Percentiles rank a stretch among this genome's conserved stretches.
phyloP scores from a whole-genome alignment of 345 rosid genomes.

The Punica granatum region DNA sequence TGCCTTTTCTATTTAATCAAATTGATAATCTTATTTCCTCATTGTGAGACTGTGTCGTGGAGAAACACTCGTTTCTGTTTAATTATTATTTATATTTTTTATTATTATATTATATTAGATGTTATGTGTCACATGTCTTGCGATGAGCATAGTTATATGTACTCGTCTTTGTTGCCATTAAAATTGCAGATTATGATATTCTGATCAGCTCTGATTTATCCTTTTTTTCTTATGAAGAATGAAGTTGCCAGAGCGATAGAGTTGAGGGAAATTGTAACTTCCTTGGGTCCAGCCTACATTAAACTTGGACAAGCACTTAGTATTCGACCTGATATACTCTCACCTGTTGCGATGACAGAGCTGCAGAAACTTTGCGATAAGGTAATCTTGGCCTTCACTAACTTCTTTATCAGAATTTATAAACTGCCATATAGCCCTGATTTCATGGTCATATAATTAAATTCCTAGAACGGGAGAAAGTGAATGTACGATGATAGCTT shows the following conservation, averaged over 20 bases:
- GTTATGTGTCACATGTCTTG: background rate
- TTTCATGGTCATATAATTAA: no score
- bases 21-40: background rate
- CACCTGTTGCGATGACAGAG: slow-evolving; percentile 89
- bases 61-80: no score
- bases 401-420: background rate
- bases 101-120: background rate
- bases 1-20: background rate
- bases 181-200: background rate
- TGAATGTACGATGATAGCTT: no score
- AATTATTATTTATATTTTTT: no score
- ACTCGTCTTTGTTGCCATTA: background rate
- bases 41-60: background rate
- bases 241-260: slow-evolving; percentile 97
- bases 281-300: slow-evolving; percentile 96
- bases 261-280: slow-evolving; percentile 90
- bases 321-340: slow-evolving; percentile 92
- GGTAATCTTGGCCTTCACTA: slow-evolving; percentile 30
- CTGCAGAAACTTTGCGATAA: slow-evolving; percentile 98
- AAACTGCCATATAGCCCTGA: background rate
- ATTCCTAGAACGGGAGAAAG: no score
- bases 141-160: background rate
- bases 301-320: slow-evolving; percentile 99
- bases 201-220: slow-evolving; percentile 7
- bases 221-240: slow-evolving; percentile 43